Evolutionary conservation across 2,329 filamentous ascomycete species (phyloP), one percentile per base, ranked within the genome.

Genomic region (Ilyonectria robusta): DNA sequence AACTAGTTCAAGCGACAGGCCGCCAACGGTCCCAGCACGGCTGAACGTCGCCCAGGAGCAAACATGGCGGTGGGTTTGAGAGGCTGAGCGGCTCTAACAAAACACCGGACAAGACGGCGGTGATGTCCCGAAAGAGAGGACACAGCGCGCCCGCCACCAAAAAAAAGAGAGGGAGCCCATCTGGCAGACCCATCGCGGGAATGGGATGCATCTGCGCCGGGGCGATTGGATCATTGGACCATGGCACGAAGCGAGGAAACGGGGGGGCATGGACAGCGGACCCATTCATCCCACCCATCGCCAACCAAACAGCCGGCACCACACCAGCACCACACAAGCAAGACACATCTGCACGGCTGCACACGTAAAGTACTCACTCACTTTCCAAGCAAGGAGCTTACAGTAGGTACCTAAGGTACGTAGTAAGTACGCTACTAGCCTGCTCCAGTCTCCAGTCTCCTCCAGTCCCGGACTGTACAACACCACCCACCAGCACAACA

Each of bases 251-350:
- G 50, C 50, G 50, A 53, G 31, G n/a, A 35, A 53, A 37, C n/a
- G 29, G 50, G 50, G 50, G 31, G 35, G 47, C 37, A 46, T 19
- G 46, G 47, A 33, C 63, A 58, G 58, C 55, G 63, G 53, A 42
- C 48, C 63, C 63, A 57, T 57, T 54, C 48, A 59, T 48, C n/a
- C 37, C 61, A 26, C 40, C 48, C 61, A 31, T 44, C 44, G 46
- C 63, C 63, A 66, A 66, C 63, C 63, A 66, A 66, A 60, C 63
- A 54, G 53, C 58, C 63, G 58, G 63, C 63, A 66, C 58, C 58
- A 66, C 63, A 61, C 58, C 63, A 53, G 63, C 63, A 66, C 58
- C 58, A 66, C 58, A 61, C 63, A 60, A 60, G 51, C 58, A 46
- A 47, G 26, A 66, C 51, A 61, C 57, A 56, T 44, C 33, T 40